Evolutionary conservation across 352 stramenopile species (phyloP).

Genomic region (Pythium insidiosum): DNA sequence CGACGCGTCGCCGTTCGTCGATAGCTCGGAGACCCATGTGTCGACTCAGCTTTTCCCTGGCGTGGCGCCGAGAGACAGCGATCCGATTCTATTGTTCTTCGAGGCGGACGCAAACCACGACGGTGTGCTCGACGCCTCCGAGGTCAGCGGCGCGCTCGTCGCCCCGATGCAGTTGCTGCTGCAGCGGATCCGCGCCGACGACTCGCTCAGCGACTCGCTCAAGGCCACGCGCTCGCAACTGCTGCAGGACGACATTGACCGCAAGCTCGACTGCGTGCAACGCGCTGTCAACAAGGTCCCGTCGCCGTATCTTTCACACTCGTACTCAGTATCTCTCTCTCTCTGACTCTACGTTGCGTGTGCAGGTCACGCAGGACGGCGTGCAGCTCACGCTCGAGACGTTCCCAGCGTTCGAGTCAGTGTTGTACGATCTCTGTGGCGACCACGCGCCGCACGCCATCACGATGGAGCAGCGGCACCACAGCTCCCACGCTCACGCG

Average conservation of each 20-base stretch:
- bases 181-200: neutral
- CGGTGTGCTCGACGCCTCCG: slow-evolving; percentile 6
- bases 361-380: neutral
- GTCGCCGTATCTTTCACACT: neutral
- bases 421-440: neutral
- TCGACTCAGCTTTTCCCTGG: no score
- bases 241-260: no score
- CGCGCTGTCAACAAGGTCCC: no score
- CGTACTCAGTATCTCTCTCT: neutral
- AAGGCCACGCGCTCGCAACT: no score
- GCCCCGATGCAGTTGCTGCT: neutral
- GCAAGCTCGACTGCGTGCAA: no score
- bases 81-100: no score
- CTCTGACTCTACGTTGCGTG: neutral
- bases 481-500: neutral
- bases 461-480: neutral
- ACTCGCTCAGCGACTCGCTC: neutral
- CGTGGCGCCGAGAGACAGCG: no score
- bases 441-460: neutral
- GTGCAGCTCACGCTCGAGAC: neutral
- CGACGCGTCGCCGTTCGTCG: neutral
- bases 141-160: neutral
- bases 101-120: slow-evolving; percentile 13
- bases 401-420: neutral
- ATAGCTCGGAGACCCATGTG: no score